Conservation (phyloP, 805 yeast species). For the Debaryomyces hansenii region DNA sequence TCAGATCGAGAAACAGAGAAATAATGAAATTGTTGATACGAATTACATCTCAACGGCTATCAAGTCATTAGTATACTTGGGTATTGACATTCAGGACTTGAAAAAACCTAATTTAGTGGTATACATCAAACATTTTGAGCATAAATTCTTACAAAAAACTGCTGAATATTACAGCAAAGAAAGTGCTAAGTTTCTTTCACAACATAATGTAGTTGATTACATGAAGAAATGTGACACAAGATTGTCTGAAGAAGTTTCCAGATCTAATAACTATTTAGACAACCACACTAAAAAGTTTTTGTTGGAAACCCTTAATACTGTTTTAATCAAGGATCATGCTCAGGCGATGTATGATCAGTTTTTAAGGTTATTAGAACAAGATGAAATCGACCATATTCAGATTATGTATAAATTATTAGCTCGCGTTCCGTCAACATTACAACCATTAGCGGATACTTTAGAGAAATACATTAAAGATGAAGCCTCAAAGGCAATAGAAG, state of each 20-base stretch:
- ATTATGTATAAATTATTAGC: conserved; percentile 75
- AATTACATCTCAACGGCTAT: conserved; percentile 69
- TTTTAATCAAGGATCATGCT: conserved; percentile 78
- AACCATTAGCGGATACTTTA: conserved; percentile 71
- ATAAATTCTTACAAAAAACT: conserved; percentile 69
- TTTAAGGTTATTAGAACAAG: conserved; percentile 68
- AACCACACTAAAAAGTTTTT: conserved; percentile 79
- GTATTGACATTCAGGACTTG: conserved; percentile 87
- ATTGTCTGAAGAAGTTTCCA: conserved; percentile 76
- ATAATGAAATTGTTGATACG: conserved; percentile 71
- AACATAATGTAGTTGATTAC: conserved; percentile 86
- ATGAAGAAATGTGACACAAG: conserved; percentile 83
- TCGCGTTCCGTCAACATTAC: conserved; percentile 77
- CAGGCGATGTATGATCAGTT: conserved; percentile 76
- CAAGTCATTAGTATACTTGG: conserved; percentile 83
- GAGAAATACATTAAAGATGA: conserved; percentile 65
- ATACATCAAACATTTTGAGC: conserved; percentile 79
- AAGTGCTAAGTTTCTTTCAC: conserved; percentile 61
- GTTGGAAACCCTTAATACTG: conserved; percentile 71
- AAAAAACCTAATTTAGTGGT: conserved; percentile 82
- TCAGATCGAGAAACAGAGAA: conserved; percentile 75
- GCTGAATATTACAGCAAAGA: conserved; percentile 67
- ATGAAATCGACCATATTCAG: conserved; percentile 68
- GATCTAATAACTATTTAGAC: conserved; percentile 79
- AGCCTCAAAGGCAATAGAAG: conserved; percentile 53